Percentiles rank a stretch among this genome's conserved stretches.
Evolutionary conservation across 345 rosid species (phyloP).

Genomic region (Hypericum perforatum): DNA sequence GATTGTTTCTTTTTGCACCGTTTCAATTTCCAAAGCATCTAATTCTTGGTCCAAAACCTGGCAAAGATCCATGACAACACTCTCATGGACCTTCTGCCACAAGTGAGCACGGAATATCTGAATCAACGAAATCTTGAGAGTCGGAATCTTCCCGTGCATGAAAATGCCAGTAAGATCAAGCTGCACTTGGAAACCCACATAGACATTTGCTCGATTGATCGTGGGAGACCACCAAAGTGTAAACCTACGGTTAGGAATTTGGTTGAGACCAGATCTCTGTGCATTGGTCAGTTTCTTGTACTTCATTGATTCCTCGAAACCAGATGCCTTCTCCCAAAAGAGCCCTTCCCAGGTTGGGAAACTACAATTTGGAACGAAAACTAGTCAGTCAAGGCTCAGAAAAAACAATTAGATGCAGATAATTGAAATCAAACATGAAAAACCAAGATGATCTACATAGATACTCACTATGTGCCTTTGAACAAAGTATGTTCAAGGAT

Average conservation of each 20-base stretch:
- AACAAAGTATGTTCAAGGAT: constrained; percentile 95
- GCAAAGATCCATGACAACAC: constrained; percentile 99
- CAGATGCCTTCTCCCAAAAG: constrained; percentile 66
- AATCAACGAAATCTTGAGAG: constrained; percentile 90
- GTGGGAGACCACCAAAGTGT: constrained; percentile 99
- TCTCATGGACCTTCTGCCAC: constrained; percentile 99
- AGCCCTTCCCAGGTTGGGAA: constrained; percentile 73
- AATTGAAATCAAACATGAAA: neutral
- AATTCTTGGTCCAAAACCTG: constrained; percentile 97
- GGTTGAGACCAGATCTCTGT: constrained; percentile 5
- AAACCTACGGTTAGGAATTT: constrained; percentile 90
- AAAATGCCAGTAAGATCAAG: constrained; percentile 96
- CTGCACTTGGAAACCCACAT: constrained; percentile 99
- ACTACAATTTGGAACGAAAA: neutral
- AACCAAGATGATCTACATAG: neutral
- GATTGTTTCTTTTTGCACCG: constrained; percentile 97
- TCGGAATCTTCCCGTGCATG: constrained; percentile 99
- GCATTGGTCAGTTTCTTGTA: constrained; percentile 4
- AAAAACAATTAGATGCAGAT: too few relatives aligned
- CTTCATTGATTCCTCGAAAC: constrained; percentile 2
- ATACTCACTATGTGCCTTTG: constrained; percentile 94
- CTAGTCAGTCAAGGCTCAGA: neutral
- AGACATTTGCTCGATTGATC: constrained; percentile 87
- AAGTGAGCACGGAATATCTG: constrained; percentile 98
- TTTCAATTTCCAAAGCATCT: constrained; percentile 98